These are phyloP conservation scores for Trypanosoma avium DNA, from an alignment of 208 protist genomes.

Conservation along the genomic window DNA sequence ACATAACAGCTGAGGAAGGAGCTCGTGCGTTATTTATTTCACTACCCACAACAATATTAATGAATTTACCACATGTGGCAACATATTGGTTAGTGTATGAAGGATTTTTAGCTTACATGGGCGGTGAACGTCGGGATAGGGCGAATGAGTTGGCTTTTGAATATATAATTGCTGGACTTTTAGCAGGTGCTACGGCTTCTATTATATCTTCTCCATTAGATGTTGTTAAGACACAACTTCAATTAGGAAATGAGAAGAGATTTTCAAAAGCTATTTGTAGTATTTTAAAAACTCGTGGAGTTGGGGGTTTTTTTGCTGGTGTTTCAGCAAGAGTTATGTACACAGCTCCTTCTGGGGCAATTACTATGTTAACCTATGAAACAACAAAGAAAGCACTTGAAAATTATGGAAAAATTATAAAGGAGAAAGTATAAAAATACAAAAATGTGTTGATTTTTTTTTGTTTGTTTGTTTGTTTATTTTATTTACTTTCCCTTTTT, in stretches of 20 bases:
- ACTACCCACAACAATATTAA: conserved; percentile 87
- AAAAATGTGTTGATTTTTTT: no score
- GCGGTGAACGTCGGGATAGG: conserved; percentile 36
- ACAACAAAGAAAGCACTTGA: conserved; percentile 59
- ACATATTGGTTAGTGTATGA: conserved; percentile 94
- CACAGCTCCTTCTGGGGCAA: conserved; percentile 85
- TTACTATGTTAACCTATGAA: conserved; percentile 95
- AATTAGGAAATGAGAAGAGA: conserved; percentile 55
- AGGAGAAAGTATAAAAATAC: no score
- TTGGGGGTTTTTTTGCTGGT: conserved; percentile 72
- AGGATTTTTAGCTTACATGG: conserved; percentile 39
- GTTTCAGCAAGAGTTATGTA: conserved; percentile 84
- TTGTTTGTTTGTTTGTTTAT: conserved; percentile 7
- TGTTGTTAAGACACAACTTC: conserved; percentile 89
- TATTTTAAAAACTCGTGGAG: conserved; percentile 41
- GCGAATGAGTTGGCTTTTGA: conserved; percentile 51
- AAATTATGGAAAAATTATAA: conserved; percentile 12
- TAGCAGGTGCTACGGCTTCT: conserved; percentile 83
- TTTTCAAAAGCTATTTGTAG: conserved; percentile 24
- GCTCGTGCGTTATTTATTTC: conserved; percentile 76
- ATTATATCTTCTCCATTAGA: conserved; percentile 92
- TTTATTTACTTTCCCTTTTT: conserved; percentile 9
- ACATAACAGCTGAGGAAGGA: conserved; percentile 60
- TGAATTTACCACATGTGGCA: conserved; percentile 93
- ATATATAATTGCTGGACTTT: conserved; percentile 73